Evolutionary conservation across 345 rosid genomes (phyloP), one percentile per base, ranked within the genome.

Genomic region (Moringa oleifera): DNA sequence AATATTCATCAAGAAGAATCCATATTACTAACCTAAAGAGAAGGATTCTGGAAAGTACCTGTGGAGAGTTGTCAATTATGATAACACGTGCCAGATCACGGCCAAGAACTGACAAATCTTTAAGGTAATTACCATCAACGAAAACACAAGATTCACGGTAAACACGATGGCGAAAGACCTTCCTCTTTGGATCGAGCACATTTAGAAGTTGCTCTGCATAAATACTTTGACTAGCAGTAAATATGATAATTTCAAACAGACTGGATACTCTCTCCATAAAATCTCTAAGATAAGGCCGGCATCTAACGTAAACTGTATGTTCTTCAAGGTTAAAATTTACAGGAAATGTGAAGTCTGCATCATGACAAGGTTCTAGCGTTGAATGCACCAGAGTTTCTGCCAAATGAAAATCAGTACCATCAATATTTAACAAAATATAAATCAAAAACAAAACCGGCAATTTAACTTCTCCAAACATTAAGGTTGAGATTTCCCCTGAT

Each of bases 371-470:
- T 74, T 89, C 98, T 11, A 91, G 77, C 7, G 91, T 65, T 25
- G 99, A 91, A 65, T 95, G 99, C 74, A 95, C 99, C 75, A 95
- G 76, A 56, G 99, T 95, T 77, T 95, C 99, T 95, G 95, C 57
- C 23, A 65, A 68, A 22, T 20, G 22, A 53, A 69, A 55, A 61
- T 70, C 55, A 70, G 56, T 28, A 55, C n/a, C 12, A 15, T 41
- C 1, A 15, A 41, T 41, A 15, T 41, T 41, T 1, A 7, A 41
- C 6, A 11, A 41, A 41, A 7, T 4, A 4, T 4, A 7, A 41
- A 9, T 41, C 47, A 4, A 41, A 16, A 41, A 41, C 13, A 7
- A 16, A 41, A 41, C 47, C 24, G 13, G 21, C 6, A 21, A 51
- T 7, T 18, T 51, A 20, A n/a, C 19, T 51, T 51, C 21, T 51